phyloP scores from a whole-genome alignment of 2,329 filamentous ascomycete species.

The Xylaria sp. region DNA sequence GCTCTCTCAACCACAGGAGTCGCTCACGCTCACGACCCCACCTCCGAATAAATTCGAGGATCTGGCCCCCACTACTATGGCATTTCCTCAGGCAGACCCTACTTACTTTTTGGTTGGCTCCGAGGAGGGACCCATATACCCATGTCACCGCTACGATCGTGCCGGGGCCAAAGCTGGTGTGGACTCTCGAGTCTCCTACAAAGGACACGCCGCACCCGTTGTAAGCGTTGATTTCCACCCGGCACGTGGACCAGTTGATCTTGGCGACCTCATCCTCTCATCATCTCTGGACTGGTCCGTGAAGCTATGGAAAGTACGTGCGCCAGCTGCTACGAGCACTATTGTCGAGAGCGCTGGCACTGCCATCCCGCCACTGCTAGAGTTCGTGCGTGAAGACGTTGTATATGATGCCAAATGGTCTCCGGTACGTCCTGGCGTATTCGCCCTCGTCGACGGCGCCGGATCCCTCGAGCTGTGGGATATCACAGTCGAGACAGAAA shows the following conservation, averaged over 20 bases:
- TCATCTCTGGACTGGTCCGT: constrained; percentile 96
- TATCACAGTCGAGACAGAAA: constrained; percentile 87
- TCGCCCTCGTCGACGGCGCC: constrained; percentile 91
- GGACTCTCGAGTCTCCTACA: constrained; percentile 85
- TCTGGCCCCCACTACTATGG: constrained; percentile 90
- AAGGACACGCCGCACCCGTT: constrained; percentile 89
- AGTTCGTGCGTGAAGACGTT: constrained; percentile 92
- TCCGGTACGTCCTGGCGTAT: constrained; percentile 90
- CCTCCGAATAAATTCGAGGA: constrained; percentile 91
- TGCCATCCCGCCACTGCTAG: constrained; percentile 75
- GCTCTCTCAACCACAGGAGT: constrained; percentile 94
- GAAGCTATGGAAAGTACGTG: constrained; percentile 93
- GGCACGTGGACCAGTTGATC: constrained; percentile 86
- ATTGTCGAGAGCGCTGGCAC: constrained; percentile 54
- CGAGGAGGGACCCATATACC: constrained; percentile 95
- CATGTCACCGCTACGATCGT: constrained; percentile 95
- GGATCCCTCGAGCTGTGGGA: constrained; percentile 96
- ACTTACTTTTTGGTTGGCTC: constrained; percentile 98
- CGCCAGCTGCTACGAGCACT: constrained; percentile 74
- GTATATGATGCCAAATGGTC: constrained; percentile 98
- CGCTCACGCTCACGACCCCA: constrained; percentile 84
- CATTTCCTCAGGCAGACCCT: constrained; percentile 92
- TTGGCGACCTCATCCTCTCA: constrained; percentile 92
- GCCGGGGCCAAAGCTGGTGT: constrained; percentile 96
- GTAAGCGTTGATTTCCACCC: constrained; percentile 98